Base-by-base conservation (phyloP, 2,329 filamentous ascomycete genomes). In the Verticillium nubilum region DNA sequence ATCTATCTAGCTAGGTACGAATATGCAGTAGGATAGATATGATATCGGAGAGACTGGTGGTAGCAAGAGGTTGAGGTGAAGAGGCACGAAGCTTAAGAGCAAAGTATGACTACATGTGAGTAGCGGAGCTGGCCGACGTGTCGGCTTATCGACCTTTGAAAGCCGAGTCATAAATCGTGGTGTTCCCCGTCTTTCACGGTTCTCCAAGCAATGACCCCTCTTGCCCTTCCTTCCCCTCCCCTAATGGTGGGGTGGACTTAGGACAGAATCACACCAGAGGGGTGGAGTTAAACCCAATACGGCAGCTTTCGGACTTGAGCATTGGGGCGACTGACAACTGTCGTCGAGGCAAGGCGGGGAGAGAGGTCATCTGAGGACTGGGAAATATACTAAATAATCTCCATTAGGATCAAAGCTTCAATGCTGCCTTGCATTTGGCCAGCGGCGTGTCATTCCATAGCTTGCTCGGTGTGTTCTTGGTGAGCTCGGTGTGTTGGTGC, bases 1-100 rank as follows among this genome's bases (percentile, higher is more conserved):
- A n/a, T n/a, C n/a, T n/a, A 19, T 37, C 42, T 2, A 25, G 9
- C 2, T n/a, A 23, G 59, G 54, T 67, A 60, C 31, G 9, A 27
- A 53, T 58, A 47, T 47, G 42, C 42, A 25, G 19, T 23, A 12
- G 42, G 23, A 47, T 47, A n/a, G 6, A 47, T 12, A 47, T 10
- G 17, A 25, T 10, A 23, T 9, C 10, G 2, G 42, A 47, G 42
- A 23, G 42, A 47, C 42, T 47, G 9, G 42, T 6, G n/a, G 19
- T 7, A 6, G 19, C 42, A n/a, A 3, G 9, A 23, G 19, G n/a
- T 47, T 23, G 42, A 25, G n/a, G 19, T 9, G 6, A 42, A 23
- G 42, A 25, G 42, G 42, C 42, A 47, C n/a, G 42, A 10, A 19
- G 42, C n/a, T 47, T 47, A 47, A 47, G 42, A 47, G 42, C 17